These are phyloP conservation scores for Aspergillus piperis DNA, from an alignment of 2,329 filamentous ascomycete species.

Conservation along the genomic window DNA sequence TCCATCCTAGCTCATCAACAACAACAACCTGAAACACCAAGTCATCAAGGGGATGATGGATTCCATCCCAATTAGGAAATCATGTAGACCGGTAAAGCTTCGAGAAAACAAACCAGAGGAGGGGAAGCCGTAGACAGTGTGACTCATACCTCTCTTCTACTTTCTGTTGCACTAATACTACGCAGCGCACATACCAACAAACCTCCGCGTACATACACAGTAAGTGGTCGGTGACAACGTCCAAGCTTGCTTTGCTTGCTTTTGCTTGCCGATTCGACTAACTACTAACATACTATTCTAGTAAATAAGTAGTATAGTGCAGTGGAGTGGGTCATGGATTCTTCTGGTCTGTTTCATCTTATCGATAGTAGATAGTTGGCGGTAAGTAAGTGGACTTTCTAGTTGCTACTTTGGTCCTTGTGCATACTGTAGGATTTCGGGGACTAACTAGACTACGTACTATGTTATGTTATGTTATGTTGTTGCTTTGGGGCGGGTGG, in stretches of 20 bases:
- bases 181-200: background rate
- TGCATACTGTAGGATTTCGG: background rate
- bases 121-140: background rate
- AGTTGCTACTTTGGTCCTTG: background rate
- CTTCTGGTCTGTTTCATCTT: constrained; percentile 17
- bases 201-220: background rate
- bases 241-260: background rate
- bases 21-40: constrained; percentile 1
- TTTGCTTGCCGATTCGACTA: background rate
- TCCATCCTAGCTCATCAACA: background rate
- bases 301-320: background rate
- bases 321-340: constrained; percentile 7
- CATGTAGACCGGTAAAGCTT: constrained; percentile 12
- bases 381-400: background rate
- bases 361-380: constrained; percentile 3
- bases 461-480: too few species aligned
- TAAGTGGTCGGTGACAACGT: background rate
- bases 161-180: background rate
- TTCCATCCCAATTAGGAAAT: constrained; percentile 5
- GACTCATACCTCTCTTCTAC: background rate
- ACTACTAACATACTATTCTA: too few species aligned
- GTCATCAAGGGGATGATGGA: constrained; percentile 1
- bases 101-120: constrained; percentile 9
- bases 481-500: too few species aligned
- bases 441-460: too few species aligned